A percentile compares a stretch with the other conserved stretches of the same genome.
Conservation (phyloP, 2,329 filamentous ascomycete genomes). For the Pseudogymnoascus sp. region DNA sequence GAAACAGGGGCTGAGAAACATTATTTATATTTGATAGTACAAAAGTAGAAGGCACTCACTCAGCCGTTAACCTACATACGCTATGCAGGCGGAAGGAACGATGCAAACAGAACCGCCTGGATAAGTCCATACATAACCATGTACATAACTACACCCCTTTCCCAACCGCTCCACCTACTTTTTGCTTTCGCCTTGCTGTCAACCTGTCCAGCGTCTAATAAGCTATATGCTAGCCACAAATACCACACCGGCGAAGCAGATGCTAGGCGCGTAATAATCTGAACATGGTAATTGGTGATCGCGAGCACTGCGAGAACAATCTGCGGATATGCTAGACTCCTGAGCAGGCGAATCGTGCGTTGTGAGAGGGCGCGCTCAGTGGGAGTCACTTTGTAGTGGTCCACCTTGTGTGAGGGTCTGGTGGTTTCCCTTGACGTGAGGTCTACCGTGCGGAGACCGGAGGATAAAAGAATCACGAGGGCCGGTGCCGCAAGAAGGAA, state of each 20-base stretch:
- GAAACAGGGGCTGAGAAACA: neutral
- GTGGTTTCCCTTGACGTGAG: constrained; percentile 17
- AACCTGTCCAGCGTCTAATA: constrained; percentile 22
- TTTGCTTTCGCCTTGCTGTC: constrained; percentile 16
- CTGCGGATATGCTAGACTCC: constrained; percentile 61
- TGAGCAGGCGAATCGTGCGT: constrained; percentile 15
- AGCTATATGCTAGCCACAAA: constrained; percentile 57
- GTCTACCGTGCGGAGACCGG: constrained; percentile 42
- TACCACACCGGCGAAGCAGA: constrained; percentile 90
- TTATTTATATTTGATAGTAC: neutral
- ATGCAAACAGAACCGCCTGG: constrained; percentile 77
- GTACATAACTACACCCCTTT: constrained; percentile 32
- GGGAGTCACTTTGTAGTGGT: constrained; percentile 9
- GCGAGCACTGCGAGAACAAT: constrained; percentile 62
- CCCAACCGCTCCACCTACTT: constrained; percentile 18
- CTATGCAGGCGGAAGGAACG: constrained; percentile 83
- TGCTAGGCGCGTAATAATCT: constrained; percentile 83
- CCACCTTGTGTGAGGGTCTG: constrained; percentile 11
- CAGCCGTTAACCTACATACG: neutral
- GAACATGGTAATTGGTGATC: constrained; percentile 77
- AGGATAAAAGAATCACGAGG: constrained; percentile 57
- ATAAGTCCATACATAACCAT: constrained; percentile 76
- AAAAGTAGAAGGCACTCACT: neutral
- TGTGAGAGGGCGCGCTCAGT: neutral
- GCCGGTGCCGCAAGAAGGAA: constrained; percentile 79